Evolutionary conservation across 2,329 filamentous ascomycete species (phyloP), one percentile per base, ranked within the genome.

Genomic region (Coccinonectria pachysandricola): DNA sequence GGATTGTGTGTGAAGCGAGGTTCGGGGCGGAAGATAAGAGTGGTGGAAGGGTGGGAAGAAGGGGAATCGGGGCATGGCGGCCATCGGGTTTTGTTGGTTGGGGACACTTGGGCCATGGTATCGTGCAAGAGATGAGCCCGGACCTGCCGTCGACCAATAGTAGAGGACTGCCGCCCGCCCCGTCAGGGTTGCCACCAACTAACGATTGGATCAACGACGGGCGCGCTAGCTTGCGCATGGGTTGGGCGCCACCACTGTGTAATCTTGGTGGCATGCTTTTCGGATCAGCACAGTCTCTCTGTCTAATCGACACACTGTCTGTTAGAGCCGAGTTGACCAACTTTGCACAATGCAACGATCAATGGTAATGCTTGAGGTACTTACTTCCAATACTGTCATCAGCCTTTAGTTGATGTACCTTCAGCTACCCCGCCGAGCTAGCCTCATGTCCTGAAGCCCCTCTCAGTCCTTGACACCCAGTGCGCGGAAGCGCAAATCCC

Each of bases 71-170:
- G 43, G 35, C 42, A 44, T 39, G 37, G 45, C 40, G 37, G 44
- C 29, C 41, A 32, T 37, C 43, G 42, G 44, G 35, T 43, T 44
- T 44, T 45, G 48, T 50, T 50, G 48, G 49, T 44, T 45, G 46
- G 39, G 42, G 38, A 41, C 36, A 28, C 32, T 36, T 40, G 39
- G 27, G 34, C n/a, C 19, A 22, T 30, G 39, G 32, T 45, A 26
- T 36, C 29, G 36, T 34, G 30, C 34, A 18, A 34, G 40, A 37
- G 38, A 42, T 41, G 43, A 40, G 35, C 27, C 37, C 27, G 34
- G 19, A 16, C 31, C 39, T 19, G 20, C 26, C 39, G 29, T 35
- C 40, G 43, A 43, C 52, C 43, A 54, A 54, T 55, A 36, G 47
- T 21, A 21, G 18, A 17, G 35, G 22, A 34, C 33, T 32, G 39